These are phyloP conservation scores for Epithele typhae DNA, from an alignment of 768 basidiomycete species.

Conservation along the genomic window DNA sequence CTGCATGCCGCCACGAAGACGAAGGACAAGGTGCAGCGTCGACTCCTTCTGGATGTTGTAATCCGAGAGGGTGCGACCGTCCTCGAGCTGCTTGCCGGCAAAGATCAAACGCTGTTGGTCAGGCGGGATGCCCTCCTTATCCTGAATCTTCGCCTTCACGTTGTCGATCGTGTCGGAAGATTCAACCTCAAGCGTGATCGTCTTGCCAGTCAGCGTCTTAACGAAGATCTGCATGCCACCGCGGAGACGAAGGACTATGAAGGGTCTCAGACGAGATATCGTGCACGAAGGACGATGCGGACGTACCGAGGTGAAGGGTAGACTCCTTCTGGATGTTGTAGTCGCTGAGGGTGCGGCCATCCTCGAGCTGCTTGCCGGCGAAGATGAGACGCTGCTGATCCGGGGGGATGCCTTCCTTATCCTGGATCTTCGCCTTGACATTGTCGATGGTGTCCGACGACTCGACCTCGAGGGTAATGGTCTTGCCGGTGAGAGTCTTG, in stretches of 20 bases:
- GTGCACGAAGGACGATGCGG: not conserved
- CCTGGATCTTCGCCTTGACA: slow-evolving; percentile 89
- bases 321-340: slow-evolving; percentile 92
- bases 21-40: slow-evolving; percentile 54
- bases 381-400: slow-evolving; percentile 91
- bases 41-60: slow-evolving; percentile 84
- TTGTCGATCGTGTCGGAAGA: slow-evolving; percentile 93
- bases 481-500: slow-evolving; percentile 84
- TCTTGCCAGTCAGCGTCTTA: slow-evolving; percentile 86
- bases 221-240: slow-evolving; percentile 93
- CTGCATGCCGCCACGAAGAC: slow-evolving; percentile 36
- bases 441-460: slow-evolving; percentile 86
- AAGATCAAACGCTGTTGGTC: slow-evolving; percentile 91
- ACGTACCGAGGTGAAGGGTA: slow-evolving; percentile 57
- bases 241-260: slow-evolving; percentile 81
- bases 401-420: slow-evolving; percentile 86
- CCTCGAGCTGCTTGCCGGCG: slow-evolving; percentile 90
- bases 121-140: slow-evolving; percentile 80
- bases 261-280: slow-evolving; percentile 5
- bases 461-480: slow-evolving; percentile 87
- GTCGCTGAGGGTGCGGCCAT: slow-evolving; percentile 85
- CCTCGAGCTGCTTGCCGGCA: slow-evolving; percentile 92
- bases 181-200: slow-evolving; percentile 90
- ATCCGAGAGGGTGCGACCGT: slow-evolving; percentile 81
- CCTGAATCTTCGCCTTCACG: slow-evolving; percentile 79